These are phyloP conservation scores for Neostapfia colusana DNA, from an alignment of 176 grass and related monocot genomes.

Conservation along the genomic window DNA sequence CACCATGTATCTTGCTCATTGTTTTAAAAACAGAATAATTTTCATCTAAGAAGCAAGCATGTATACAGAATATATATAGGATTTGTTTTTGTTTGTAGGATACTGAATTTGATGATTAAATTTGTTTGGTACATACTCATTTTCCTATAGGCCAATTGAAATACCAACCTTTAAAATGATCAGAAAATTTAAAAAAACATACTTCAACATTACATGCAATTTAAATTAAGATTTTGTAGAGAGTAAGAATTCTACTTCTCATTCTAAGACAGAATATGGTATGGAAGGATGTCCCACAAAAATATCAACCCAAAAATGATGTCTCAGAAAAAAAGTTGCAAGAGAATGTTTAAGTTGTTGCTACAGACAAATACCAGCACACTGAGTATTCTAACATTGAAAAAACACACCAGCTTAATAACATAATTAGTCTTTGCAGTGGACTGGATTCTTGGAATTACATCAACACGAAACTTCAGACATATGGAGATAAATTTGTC, in stretches of 20 bases:
- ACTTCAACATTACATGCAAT: not conserved
- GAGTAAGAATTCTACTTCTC: not conserved
- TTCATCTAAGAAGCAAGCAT: too few species aligned
- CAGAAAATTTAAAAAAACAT: not conserved
- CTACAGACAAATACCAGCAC: not conserved
- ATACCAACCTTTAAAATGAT: not conserved
- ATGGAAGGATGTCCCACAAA: not conserved
- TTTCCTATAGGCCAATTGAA: too few species aligned
- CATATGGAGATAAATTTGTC: not conserved
- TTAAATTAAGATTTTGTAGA: not conserved
- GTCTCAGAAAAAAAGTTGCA: not conserved
- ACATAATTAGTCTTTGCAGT: not conserved
- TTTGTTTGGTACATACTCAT: too few species aligned
- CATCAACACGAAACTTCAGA: not conserved
- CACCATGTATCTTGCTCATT: not conserved
- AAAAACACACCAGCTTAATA: not conserved
- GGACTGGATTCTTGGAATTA: not conserved
- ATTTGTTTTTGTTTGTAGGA: too few species aligned
- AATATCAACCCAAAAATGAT: not conserved
- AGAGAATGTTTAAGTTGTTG: not conserved
- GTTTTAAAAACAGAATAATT: too few species aligned
- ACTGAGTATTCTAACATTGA: not conserved
- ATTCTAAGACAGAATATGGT: not conserved
- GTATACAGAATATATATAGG: too few species aligned
- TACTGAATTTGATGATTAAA: too few species aligned